These are phyloP conservation scores for Metschnikowia arizonensis DNA, from an alignment of 805 yeast species.

Conservation along the genomic window DNA sequence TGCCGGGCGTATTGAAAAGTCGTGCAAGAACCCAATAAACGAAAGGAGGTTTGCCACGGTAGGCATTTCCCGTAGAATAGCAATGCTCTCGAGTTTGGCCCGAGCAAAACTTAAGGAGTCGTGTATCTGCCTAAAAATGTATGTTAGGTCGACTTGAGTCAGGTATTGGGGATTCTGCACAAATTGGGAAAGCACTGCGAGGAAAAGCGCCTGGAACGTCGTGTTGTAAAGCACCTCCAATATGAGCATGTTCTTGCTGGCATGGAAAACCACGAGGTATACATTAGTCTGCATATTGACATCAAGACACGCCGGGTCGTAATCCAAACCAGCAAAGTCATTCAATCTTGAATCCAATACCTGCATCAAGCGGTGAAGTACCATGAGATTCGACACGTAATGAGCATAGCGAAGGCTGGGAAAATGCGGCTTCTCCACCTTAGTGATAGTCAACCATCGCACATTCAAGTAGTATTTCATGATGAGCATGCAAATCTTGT, in stretches of 20 bases:
- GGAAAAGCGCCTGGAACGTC: constrained; percentile 12
- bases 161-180: constrained; percentile 4
- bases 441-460: constrained; percentile 15
- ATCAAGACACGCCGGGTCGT: neutral
- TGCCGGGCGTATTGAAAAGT: constrained; percentile 10
- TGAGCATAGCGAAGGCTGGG: constrained; percentile 18
- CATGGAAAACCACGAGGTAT: neutral
- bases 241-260: constrained; percentile 9
- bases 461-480: constrained; percentile 11
- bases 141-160: constrained; percentile 9
- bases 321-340: neutral
- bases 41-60: constrained; percentile 8
- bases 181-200: constrained; percentile 15
- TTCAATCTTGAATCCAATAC: constrained; percentile 10
- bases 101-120: constrained; percentile 8
- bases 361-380: constrained; percentile 15
- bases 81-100: constrained; percentile 5
- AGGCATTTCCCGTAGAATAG: constrained; percentile 9
- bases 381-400: constrained; percentile 12
- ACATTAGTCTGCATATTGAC: constrained; percentile 1
- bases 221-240: constrained; percentile 8
- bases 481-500: constrained; percentile 8
- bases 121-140: constrained; percentile 10
- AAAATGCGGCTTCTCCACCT: constrained; percentile 14
- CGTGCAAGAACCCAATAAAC: constrained; percentile 9